A percentile compares a stretch with the other conserved stretches of the same genome.
These are phyloP conservation scores for Vicia faba DNA, from an alignment of 306 rosid genomes.

Conservation along the genomic window DNA sequence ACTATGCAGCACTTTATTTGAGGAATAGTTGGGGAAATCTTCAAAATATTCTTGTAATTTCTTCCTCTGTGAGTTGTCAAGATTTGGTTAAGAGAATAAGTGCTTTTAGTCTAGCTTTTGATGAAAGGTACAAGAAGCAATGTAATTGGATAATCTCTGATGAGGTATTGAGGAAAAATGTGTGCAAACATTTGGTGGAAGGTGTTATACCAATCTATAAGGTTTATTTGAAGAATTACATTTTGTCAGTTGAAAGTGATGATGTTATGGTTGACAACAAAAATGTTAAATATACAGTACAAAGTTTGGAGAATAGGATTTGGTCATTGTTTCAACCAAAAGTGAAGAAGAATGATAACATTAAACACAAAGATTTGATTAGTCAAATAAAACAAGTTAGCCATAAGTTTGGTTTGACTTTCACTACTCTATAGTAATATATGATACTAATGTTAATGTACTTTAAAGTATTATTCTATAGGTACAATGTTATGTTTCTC, in stretches of 20 bases:
- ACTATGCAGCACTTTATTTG: constrained; percentile 73
- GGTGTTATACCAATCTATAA: constrained; percentile 64
- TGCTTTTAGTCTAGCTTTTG: constrained; percentile 62
- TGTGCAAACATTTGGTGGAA: constrained; percentile 64
- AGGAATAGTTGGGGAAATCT: constrained; percentile 79
- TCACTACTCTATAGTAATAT: constrained; percentile 33
- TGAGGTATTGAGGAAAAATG: constrained; percentile 58
- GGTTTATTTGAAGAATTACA: constrained; percentile 52
- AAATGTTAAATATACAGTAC: constrained; percentile 51
- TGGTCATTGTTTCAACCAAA: constrained; percentile 58
- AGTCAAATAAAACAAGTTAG: constrained; percentile 52
- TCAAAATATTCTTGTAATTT: constrained; percentile 43
- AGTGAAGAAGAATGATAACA: constrained; percentile 39
- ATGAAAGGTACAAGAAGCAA: constrained; percentile 63
- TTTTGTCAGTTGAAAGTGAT: constrained; percentile 48
- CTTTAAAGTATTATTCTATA: too few species aligned
- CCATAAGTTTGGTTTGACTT: constrained; percentile 52
- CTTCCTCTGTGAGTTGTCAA: constrained; percentile 38
- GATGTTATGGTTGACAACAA: constrained; percentile 54
- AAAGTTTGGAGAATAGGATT: constrained; percentile 63
- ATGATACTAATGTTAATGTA: neutral
- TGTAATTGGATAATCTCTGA: constrained; percentile 65
- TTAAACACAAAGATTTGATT: constrained; percentile 46
- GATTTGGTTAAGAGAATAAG: constrained; percentile 53
- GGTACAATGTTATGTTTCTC: too few species aligned